Evolutionary conservation across 257 asterid genomes (phyloP), one percentile per base, ranked within the genome.

Genomic region (Anisodus acutangulus): DNA sequence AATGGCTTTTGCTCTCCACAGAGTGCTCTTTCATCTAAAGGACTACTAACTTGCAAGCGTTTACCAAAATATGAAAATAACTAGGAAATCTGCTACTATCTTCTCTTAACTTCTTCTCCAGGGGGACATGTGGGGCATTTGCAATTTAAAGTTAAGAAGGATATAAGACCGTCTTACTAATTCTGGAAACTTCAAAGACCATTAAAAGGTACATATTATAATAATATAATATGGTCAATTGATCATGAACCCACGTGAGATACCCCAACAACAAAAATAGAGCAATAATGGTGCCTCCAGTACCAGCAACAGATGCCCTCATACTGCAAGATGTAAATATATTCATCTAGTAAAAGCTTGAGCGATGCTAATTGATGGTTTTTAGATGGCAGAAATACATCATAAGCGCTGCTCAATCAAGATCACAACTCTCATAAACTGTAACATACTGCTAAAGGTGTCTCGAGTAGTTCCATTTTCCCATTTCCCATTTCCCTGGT

Each of bases 401-500:
- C 64, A 4, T 58, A 6, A 16, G 26, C 16, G 5, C 22, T 16
- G 63, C 15, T 58, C 16, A 58, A 16, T 58, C 22, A 15, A 58
- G 63, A 19, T 58, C 63, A 15, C 26, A 16, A 57, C 22, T 57
- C 63, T 58, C 63, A 5, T 7, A 9, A 51, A 31, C 35, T 39
- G n/a, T 17, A 71, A n/a, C 57, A 71, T 47, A 19, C 59, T 72
- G 80, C 17, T 1, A 72, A 72, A 72, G 59, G 41, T 11, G n/a
- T 19, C 9, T 47, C 39, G 10, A 68, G 6, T 72, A 5, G 41
- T 45, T 72, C 58, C 41, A n/a, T 9, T 72, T 45, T 47, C 59
- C 59, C 80, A 72, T 72, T 45, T 47, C 59, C 59, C 80, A 72
- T 72, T n/a, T 71, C 58, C 58, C 2, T 71, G 59, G 80, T 72